phyloP scores from a whole-genome alignment of 1,284 basidiomycete genomes.

The Ceratobasidium theobromae region DNA sequence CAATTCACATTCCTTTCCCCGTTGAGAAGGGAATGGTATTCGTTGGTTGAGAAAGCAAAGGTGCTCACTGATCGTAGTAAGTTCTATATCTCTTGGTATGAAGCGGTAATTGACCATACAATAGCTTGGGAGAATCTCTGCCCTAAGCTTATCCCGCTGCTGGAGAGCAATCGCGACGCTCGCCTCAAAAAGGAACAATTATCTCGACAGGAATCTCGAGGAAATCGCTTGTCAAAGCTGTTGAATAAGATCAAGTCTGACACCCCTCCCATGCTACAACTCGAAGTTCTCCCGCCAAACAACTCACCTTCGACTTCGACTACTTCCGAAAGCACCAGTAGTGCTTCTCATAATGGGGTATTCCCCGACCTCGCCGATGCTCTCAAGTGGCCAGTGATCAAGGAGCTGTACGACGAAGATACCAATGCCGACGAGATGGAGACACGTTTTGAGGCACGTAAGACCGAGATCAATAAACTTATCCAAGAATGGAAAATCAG shows the following conservation, averaged over 20 bases:
- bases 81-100: neutral
- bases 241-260: neutral
- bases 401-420: neutral
- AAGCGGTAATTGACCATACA: neutral
- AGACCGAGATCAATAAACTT: neutral
- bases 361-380: constrained; percentile 15
- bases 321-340: neutral
- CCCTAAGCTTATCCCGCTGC: constrained; percentile 27
- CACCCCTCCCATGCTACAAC: neutral
- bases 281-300: neutral
- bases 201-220: neutral
- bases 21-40: constrained; percentile 4
- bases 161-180: constrained; percentile 9
- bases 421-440: neutral
- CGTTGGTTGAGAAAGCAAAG: constrained; percentile 18
- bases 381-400: neutral
- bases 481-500: neutral
- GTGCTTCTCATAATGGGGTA: neutral
- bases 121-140: constrained; percentile 26
- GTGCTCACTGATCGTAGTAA: constrained; percentile 31
- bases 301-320: neutral
- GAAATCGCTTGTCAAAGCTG: neutral
- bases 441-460: neutral
- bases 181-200: constrained; percentile 14
- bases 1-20: neutral